Percentiles rank a stretch among this genome's conserved stretches.
These are phyloP conservation scores for Stipa capillata DNA, from an alignment of 176 grass and related monocot genomes.

Conservation along the genomic window DNA sequence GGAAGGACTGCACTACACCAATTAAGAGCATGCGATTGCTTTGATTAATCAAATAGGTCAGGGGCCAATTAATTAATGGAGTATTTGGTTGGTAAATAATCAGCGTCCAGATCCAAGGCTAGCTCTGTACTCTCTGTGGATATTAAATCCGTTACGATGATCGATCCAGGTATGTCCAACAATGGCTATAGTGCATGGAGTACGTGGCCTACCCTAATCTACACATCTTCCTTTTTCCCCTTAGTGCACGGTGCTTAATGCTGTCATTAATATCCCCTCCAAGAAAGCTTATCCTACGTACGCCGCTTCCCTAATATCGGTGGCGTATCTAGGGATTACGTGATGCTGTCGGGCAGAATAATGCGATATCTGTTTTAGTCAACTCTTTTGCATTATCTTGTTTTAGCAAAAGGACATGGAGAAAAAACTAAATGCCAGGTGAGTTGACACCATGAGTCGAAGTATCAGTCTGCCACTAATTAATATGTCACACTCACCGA, in stretches of 20 bases:
- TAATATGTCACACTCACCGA: not conserved
- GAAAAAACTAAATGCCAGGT: not conserved
- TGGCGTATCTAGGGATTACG: not conserved
- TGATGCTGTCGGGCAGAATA: constrained; percentile 12
- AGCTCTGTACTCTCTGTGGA: not conserved
- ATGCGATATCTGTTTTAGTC: not conserved
- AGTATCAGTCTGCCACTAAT: not conserved
- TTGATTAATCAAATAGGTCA: not conserved
- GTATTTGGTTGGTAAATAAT: constrained; percentile 20
- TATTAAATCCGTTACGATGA: not conserved
- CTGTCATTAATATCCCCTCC: not conserved
- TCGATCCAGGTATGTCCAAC: not conserved
- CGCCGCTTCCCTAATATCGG: not conserved
- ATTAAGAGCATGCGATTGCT: not conserved
- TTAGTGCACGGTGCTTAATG: not conserved
- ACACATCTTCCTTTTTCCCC: not conserved
- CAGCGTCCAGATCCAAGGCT: constrained; percentile 5
- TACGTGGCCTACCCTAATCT: constrained; percentile 7
- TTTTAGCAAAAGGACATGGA: not conserved
- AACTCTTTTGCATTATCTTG: constrained; percentile 15
- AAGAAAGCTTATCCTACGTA: constrained; percentile 15
- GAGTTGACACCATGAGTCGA: not conserved
- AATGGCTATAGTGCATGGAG: not conserved
- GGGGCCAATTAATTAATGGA: not conserved
- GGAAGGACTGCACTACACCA: too few relatives aligned